Conservation (phyloP, 108 stramenopile species). For the Parietichytrium sp. region DNA sequence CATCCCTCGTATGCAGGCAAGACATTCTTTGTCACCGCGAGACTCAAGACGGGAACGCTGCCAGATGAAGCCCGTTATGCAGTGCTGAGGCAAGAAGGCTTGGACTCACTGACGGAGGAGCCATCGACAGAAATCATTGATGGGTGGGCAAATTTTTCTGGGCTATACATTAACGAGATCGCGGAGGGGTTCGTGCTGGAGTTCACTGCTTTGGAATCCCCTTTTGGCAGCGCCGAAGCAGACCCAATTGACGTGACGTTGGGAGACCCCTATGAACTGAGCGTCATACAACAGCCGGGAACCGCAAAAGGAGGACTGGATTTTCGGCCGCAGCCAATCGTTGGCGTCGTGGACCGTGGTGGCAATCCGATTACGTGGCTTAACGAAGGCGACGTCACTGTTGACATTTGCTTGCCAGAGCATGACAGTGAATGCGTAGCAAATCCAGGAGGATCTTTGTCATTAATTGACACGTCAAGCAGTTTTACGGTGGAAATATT, state of each 20-base stretch:
- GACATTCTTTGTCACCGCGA: not conserved
- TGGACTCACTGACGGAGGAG: not conserved
- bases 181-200: conserved; percentile 1
- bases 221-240: not conserved
- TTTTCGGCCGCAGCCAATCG: not conserved
- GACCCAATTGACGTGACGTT: not conserved
- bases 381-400: not conserved
- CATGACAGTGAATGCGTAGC: not conserved
- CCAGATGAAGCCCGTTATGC: not conserved
- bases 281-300: not conserved
- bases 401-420: not conserved
- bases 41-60: not conserved
- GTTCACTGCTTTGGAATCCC: not conserved
- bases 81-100: not conserved
- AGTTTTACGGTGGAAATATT: not conserved
- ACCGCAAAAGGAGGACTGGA: not conserved
- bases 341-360: not conserved
- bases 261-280: not conserved
- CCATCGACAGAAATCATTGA: not conserved
- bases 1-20: not conserved
- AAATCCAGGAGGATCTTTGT: not conserved
- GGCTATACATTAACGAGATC: not conserved
- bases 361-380: not conserved
- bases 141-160: conserved; percentile 25
- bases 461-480: not conserved